Percentiles rank a stretch among this genome's conserved stretches.
These are phyloP conservation scores for Cytidiella melzeri DNA, from an alignment of 768 basidiomycete genomes.

Conservation along the genomic window DNA sequence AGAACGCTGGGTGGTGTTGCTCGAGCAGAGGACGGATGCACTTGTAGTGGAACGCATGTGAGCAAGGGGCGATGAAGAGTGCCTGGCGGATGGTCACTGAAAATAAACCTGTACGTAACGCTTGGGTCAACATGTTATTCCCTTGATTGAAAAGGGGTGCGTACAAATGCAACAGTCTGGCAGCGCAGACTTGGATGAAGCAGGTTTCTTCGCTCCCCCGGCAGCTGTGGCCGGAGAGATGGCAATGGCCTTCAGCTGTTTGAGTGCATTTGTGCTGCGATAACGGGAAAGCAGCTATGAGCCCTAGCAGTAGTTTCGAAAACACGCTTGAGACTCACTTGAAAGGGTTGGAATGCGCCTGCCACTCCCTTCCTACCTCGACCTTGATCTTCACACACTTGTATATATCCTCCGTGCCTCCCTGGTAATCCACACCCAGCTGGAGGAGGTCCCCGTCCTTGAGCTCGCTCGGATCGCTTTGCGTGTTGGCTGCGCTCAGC, in stretches of 20 bases:
- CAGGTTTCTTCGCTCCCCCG: slow-evolving; percentile 19
- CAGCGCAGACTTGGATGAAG: slow-evolving; percentile 34
- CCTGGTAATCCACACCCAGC: slow-evolving; percentile 96
- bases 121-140: background rate
- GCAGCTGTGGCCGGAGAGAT: slow-evolving; percentile 25
- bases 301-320: background rate
- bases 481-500: slow-evolving; percentile 76
- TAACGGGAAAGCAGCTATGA: background rate
- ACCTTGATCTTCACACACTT: slow-evolving; percentile 95
- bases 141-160: slow-evolving; percentile 31
- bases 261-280: slow-evolving; percentile 65
- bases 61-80: slow-evolving; percentile 96
- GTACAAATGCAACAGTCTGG: slow-evolving; percentile 93
- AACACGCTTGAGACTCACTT: slow-evolving; percentile 44
- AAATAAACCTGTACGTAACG: slow-evolving; percentile 50
- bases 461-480: slow-evolving; percentile 69
- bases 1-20: slow-evolving; percentile 88
- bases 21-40: slow-evolving; percentile 90
- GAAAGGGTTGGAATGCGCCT: slow-evolving; percentile 84
- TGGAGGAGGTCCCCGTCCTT: slow-evolving; percentile 94
- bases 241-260: slow-evolving; percentile 73
- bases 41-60: slow-evolving; percentile 95
- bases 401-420: slow-evolving; percentile 94
- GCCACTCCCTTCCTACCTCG: slow-evolving; percentile 90
- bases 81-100: slow-evolving; percentile 90